Percentiles rank a stretch among this genome's conserved stretches.
Evolutionary conservation across 177 flowering plant species (phyloP).

Genomic region (Telopea speciosissima): DNA sequence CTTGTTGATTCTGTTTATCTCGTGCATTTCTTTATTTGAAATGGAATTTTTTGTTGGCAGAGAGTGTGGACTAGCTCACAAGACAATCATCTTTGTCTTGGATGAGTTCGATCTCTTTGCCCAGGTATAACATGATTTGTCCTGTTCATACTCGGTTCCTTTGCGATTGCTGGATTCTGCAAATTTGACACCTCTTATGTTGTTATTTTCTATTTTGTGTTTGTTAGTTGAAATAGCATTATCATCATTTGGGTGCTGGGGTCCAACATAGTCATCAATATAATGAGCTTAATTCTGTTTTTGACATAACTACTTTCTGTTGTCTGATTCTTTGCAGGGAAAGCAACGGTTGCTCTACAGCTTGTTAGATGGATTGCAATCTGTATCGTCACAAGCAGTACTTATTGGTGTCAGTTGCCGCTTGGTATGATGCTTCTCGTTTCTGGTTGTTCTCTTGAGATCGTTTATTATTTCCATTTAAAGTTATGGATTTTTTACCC

Average conservation of each 20-base stretch:
- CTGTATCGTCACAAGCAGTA: constrained; percentile 91
- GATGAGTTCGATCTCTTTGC: constrained; percentile 93
- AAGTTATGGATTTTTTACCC: too few species aligned
- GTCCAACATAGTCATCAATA: not conserved
- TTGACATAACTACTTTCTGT: not conserved
- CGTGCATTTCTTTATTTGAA: constrained; percentile 7
- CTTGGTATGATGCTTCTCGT: constrained; percentile 46
- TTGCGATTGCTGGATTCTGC: not conserved
- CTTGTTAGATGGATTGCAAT: constrained; percentile 95
- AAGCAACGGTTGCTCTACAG: constrained; percentile 89
- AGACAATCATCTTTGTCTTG: constrained; percentile 74
- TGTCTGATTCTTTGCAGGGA: constrained; percentile 47
- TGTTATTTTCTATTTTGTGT: not conserved
- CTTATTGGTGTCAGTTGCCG: constrained; percentile 89
- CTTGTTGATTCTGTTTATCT: constrained; percentile 1
- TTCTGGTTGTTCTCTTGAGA: not conserved
- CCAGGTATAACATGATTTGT: constrained; percentile 44
- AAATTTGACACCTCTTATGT: not conserved
- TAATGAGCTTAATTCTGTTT: not conserved
- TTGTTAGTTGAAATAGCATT: not conserved
- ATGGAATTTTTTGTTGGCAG: constrained; percentile 33
- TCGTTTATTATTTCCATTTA: too few species aligned
- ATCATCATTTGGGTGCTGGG: not conserved
- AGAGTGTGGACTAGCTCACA: constrained; percentile 94
- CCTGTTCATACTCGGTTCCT: not conserved